Evolutionary conservation across 2,329 filamentous ascomycete species (phyloP), one percentile per base, ranked within the genome.

Genomic region (Neonectria neomacrospora): DNA sequence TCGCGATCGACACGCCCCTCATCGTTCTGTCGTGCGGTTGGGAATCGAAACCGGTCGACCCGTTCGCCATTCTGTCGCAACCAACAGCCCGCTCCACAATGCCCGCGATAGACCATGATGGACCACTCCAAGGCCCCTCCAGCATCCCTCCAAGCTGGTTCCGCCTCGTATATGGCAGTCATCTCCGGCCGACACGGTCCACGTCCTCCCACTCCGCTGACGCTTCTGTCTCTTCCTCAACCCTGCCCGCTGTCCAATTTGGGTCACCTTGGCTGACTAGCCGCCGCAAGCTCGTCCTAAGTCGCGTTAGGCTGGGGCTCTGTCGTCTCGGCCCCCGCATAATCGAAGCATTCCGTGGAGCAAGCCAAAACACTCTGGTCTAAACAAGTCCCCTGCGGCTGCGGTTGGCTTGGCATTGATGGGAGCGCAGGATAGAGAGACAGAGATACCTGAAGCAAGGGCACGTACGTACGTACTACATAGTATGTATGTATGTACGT

Each of bases 341-440:
- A 23, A 58, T 45, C 26, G 37, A 52, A 58, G 47, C 47, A 52
- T 58, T 52, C 55, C 32, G 28, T 52, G 37, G 47, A 52, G 55
- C 42, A 26, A 14, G 41, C 9, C 37, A 18, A 9, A 3, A 28
- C 37, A 47, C 55, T 52, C 23, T 58, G 47, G 55, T 58, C 55
- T 14, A 41, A 18, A 37, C 18, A 11, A 4, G 47, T 44, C 32
- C 55, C 45, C 28, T 58, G 55, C 54, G 37, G 22, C 18, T 50
- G 8, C 30, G 7, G 22, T 48, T 32, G n/a, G 47, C 55, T 51
- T 52, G 55, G 55, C 26, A 42, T 52, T 52, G 39, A 18, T 47
- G 55, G 45, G 20, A 52, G 55, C 16, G 47, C 23, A 45, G 55
- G 55, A 58, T 58, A 58, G 47, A 32, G 14, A n/a, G 2, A 34